These are phyloP conservation scores for Suillus sp. DNA, from an alignment of 768 basidiomycete genomes.

Conservation along the genomic window DNA sequence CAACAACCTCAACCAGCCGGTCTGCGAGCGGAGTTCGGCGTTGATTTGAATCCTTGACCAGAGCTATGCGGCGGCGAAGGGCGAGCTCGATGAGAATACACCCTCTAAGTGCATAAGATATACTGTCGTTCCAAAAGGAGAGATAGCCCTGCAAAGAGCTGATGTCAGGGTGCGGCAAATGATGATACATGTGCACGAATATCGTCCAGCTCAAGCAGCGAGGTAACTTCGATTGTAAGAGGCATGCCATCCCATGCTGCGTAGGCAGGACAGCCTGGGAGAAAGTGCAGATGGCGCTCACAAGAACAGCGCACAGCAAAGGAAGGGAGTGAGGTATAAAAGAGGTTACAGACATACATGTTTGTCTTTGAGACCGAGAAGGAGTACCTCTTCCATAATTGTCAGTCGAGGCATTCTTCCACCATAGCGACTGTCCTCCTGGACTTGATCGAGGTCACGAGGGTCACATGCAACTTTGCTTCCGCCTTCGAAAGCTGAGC, in stretches of 20 bases:
- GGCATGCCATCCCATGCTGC: constrained; percentile 19
- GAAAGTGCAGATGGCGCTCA: constrained; percentile 9
- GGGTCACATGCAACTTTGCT: constrained; percentile 93
- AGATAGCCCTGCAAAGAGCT: constrained; percentile 70
- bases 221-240: not conserved
- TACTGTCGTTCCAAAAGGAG: constrained; percentile 99
- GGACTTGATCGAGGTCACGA: constrained; percentile 76
- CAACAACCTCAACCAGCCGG: constrained; percentile 86
- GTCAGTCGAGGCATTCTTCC: constrained; percentile 85
- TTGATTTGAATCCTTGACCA: constrained; percentile 78
- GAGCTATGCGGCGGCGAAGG: constrained; percentile 89
- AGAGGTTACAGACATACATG: constrained; percentile 56
- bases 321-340: constrained; percentile 8
- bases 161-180: constrained; percentile 1
- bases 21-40: constrained; percentile 79
- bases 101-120: constrained; percentile 97
- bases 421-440: constrained; percentile 62
- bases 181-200: not conserved
- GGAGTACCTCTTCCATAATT: constrained; percentile 94
- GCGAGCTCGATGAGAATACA: constrained; percentile 98
- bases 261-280: constrained; percentile 13
- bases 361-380: constrained; percentile 95
- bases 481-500: constrained; percentile 84
- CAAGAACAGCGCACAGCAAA: constrained; percentile 14
- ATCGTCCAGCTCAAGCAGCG: not conserved